Evolutionary conservation across 2,329 filamentous ascomycete genomes (phyloP), one percentile per base, ranked within the genome.

Genomic region (Fusarium sp.): DNA sequence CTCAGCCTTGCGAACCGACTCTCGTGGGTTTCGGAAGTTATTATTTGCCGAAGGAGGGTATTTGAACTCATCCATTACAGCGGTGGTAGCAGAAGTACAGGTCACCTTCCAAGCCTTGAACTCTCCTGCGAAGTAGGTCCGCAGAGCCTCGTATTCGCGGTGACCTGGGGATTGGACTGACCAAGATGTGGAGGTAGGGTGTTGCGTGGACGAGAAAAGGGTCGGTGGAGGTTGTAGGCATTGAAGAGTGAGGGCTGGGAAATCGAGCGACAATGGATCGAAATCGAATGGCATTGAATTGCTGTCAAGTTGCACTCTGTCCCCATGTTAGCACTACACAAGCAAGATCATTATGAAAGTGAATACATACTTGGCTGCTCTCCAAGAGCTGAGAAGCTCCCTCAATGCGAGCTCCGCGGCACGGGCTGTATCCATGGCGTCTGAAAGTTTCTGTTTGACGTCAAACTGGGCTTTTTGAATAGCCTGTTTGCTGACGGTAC

Each of bases 331-430:
- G 64, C 30, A 35, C 49, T 42, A 33, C 6, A 44, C 42, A 42
- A 53, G 44, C 23, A 18, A n/a, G 27, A 41, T 35, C 20, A 18
- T 9, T 54, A 52, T 37, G 37, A 64, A 62, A 42, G n/a, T 40
- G 17, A 50, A 48, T 30, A 82, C 89, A 75, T 86, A 95, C 93
- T 91, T 94, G 71, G 95, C 94, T 69, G 94, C 93, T 78, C 92
- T 90, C 79, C 95, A 88, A 66, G 92, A 95, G 76, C 91, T 90
- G 59, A 97, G 82, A 46, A 98, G 85, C 82, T 98, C 95, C 69
- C 93, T 86, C 73, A 98, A 82, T 10, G 95, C 94, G 78, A 98
- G 83, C 82, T 97, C 94, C 26, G 95, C 90, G 8, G 95, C 95
- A 70, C 90, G 89, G 23, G 92, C 91, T n/a, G 89, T 94, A 78